Percentiles rank a stretch among this genome's conserved stretches.
Evolutionary conservation across 495 filamentous ascomycete species (phyloP).

Genomic region (Aspergillus campestris): DNA sequence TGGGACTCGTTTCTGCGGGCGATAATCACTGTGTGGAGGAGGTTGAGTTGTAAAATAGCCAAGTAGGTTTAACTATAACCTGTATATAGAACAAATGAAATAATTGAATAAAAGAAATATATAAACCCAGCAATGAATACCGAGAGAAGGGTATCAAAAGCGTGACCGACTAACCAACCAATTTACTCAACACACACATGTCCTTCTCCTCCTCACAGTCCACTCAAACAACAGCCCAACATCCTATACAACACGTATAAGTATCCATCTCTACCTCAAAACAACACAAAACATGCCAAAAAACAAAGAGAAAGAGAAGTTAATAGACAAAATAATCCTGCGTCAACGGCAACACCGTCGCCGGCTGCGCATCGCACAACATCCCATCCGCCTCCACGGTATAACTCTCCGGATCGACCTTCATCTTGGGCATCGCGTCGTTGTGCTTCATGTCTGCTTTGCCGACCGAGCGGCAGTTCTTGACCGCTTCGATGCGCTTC

Average conservation of each 20-base stretch:
- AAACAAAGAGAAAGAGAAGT: background rate
- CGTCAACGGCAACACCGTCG: conserved; percentile 63
- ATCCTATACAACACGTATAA: too few species aligned
- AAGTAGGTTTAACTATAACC: too few species aligned
- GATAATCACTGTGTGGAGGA: conserved; percentile 42
- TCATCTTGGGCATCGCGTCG: conserved; percentile 80
- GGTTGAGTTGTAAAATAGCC: conserved; percentile 33
- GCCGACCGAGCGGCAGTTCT: conserved; percentile 66
- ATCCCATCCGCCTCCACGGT: conserved; percentile 80
- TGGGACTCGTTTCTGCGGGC: conserved; percentile 38
- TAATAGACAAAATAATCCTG: conserved; percentile 42
- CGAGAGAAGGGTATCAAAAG: too few species aligned
- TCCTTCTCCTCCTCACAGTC: too few species aligned
- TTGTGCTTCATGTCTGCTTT: conserved; percentile 97
- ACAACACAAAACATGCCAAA: too few species aligned
- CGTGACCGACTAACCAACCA: too few species aligned
- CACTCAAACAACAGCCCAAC: too few species aligned
- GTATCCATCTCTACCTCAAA: too few species aligned
- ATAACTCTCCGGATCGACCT: conserved; percentile 88
- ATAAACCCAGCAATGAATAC: too few species aligned
- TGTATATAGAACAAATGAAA: too few species aligned
- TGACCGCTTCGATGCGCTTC: conserved; percentile 76
- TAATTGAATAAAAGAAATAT: too few species aligned
- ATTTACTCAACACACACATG: too few species aligned
- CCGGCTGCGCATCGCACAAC: conserved; percentile 68